These are phyloP conservation scores for Aspergillus terreus DNA, from an alignment of 2,329 filamentous ascomycete genomes.

Conservation along the genomic window DNA sequence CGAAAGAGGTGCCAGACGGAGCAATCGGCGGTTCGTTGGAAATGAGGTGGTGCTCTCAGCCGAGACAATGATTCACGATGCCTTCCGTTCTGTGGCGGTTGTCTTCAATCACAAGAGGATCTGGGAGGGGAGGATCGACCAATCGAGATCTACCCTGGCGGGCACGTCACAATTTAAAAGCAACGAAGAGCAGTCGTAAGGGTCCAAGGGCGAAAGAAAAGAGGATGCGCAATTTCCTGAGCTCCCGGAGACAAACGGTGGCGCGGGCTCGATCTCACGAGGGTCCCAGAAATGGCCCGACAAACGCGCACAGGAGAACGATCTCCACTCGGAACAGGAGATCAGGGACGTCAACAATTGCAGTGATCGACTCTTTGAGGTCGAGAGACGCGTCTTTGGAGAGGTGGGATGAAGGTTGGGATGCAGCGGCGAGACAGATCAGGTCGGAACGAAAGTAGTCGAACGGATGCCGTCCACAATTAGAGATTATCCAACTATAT, in stretches of 20 bases:
- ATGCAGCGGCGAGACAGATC: conserved; percentile 6
- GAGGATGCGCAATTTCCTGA: too few relatives aligned
- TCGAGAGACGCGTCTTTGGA: not conserved
- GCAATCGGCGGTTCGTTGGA: conserved; percentile 12
- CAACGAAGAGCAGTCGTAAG: too few relatives aligned
- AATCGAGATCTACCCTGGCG: not conserved
- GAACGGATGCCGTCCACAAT: conserved; percentile 14
- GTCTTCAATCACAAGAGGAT: not conserved
- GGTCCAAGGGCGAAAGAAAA: too few relatives aligned
- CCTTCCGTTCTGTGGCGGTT: conserved; percentile 8
- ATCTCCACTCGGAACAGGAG: not conserved
- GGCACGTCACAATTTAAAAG: too few relatives aligned
- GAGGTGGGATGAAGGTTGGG: not conserved
- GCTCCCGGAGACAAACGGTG: not conserved
- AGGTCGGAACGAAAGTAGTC: conserved; percentile 16
- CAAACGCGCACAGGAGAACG: not conserved
- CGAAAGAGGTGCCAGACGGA: conserved; percentile 7
- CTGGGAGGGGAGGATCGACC: not conserved
- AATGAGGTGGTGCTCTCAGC: conserved; percentile 18
- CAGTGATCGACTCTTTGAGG: not conserved
- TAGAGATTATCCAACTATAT: conserved; percentile 12
- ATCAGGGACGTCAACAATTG: not conserved
- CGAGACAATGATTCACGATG: conserved; percentile 25
- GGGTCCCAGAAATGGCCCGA: not conserved
- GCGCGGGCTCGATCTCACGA: not conserved